Evolutionary conservation across 768 basidiomycete genomes (phyloP), one percentile per base, ranked within the genome.

Genomic region (Tulasnella calospora): DNA sequence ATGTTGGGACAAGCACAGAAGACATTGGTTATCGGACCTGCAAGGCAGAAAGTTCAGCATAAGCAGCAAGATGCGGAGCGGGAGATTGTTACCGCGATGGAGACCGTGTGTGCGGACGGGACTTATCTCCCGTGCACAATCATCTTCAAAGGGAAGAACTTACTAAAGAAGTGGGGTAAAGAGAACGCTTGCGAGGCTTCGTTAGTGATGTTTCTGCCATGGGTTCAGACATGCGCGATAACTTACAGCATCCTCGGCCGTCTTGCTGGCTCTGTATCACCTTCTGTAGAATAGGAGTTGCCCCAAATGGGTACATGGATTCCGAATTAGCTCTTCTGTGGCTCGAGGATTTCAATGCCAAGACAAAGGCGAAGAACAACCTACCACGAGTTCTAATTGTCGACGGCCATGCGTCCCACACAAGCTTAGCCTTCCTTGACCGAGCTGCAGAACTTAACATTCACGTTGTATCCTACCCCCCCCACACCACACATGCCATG

Each of bases 371-470:
- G n/a, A 57, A 57, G 55, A 57, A 57, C 85, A 17, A n/a, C 51
- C n/a, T n/a, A 51, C 51, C 51, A 51, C 51, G 51, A 51, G 79
- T 87, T 0, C 85, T 89, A 10, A 79, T 86, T 8, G 83, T 89
- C 21, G 86, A 89, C 83, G 86, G 88, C 0, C 88, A 89, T 76
- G 85, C 82, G 71, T 88, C 86, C 0, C 88, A 89, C 76, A 86
- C 84, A 76, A 85, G 83, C 2, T 67, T 76, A 6, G 82, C 74
- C 6, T 86, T 88, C 78, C 84, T 89, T 19, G 76, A 83, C 13
- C 85, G 86, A 81, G 86, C 86, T 0, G 75, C 80, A 1, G 72
- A 81, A 0, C 77, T 87, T 78, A 81, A 83, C 0, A 88, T 89
- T 30, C 79, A 83, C 30, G 81, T 88, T 9, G 79, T 88, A 0